phyloP scores from a whole-genome alignment of 2,329 filamentous ascomycete species.

The Madurella fahalii region DNA sequence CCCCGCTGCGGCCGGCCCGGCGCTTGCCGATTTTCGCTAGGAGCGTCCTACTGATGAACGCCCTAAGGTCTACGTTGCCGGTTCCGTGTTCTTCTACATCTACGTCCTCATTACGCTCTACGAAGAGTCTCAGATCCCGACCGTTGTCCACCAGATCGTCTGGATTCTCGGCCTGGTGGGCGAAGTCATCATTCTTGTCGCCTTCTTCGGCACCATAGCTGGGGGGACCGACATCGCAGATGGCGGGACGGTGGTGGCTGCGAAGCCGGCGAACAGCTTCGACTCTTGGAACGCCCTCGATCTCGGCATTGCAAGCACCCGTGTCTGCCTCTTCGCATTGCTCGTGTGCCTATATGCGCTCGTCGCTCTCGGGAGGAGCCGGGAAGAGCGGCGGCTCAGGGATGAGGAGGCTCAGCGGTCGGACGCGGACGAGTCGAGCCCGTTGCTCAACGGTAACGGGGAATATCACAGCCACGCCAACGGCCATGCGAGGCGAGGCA shows the following conservation, averaged over 20 bases:
- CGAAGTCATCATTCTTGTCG: constrained; percentile 68
- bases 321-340: constrained; percentile 55
- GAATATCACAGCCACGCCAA: constrained; percentile 28
- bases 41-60: constrained; percentile 12
- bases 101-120: constrained; percentile 82
- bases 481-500: constrained; percentile 20
- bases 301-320: constrained; percentile 61
- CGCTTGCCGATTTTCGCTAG: neutral
- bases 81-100: constrained; percentile 80
- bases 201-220: constrained; percentile 65
- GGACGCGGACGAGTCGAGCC: constrained; percentile 54
- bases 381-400: constrained; percentile 38
- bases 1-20: neutral
- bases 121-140: constrained; percentile 78
- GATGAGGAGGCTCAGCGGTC: constrained; percentile 39
- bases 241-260: constrained; percentile 35
- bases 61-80: constrained; percentile 76
- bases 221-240: constrained; percentile 36
- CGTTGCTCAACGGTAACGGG: constrained; percentile 52
- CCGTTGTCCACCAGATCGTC: constrained; percentile 70
- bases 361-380: constrained; percentile 40
- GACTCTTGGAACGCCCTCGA: constrained; percentile 60
- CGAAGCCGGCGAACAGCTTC: constrained; percentile 34
- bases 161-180: constrained; percentile 72
- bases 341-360: constrained; percentile 53